These are phyloP conservation scores for Ophiostoma quercus DNA, from an alignment of 2,329 filamentous ascomycete genomes.

Conservation along the genomic window DNA sequence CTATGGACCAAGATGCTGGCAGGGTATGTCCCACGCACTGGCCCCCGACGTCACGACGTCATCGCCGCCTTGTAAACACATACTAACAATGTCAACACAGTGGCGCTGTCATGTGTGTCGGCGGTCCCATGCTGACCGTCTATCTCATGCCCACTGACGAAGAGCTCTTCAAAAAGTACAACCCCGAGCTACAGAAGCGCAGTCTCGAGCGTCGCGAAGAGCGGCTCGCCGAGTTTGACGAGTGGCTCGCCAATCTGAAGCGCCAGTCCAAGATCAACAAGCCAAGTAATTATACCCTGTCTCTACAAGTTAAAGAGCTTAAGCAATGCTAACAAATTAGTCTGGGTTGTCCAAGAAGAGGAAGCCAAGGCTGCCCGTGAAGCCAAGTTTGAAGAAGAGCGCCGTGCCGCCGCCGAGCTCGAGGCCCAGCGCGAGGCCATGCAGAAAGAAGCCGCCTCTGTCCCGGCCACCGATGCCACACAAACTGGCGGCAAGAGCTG, in stretches of 20 bases:
- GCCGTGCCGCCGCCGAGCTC: slow-evolving; percentile 39
- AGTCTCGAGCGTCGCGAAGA: slow-evolving; percentile 74
- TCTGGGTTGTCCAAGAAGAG: slow-evolving; percentile 49
- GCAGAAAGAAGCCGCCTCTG: slow-evolving; percentile 43
- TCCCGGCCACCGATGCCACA: slow-evolving; percentile 25
- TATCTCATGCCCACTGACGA: slow-evolving; percentile 81
- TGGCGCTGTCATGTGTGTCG: slow-evolving; percentile 65
- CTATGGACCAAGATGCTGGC: slow-evolving; percentile 65
- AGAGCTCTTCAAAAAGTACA: slow-evolving; percentile 87
- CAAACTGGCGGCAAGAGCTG: slow-evolving; percentile 13
- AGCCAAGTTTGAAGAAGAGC: slow-evolving; percentile 35
- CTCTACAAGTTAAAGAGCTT: neutral
- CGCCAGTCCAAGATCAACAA: slow-evolving; percentile 87
- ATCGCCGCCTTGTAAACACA: neutral
- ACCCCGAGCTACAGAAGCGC: slow-evolving; percentile 85
- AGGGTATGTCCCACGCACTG: slow-evolving; percentile 48
- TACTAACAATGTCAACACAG: slow-evolving; percentile 42
- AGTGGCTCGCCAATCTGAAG: slow-evolving; percentile 79
- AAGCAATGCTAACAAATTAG: slow-evolving; percentile 32
- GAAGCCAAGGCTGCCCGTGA: slow-evolving; percentile 42
- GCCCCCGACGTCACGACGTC: slow-evolving; percentile 14
- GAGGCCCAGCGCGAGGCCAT: slow-evolving; percentile 45
- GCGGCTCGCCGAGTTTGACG: slow-evolving; percentile 78
- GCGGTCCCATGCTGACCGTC: slow-evolving; percentile 77
- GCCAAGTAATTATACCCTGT: slow-evolving; percentile 58